Base-by-base conservation (phyloP, 2,329 filamentous ascomycete species). In the Claviceps sp. region DNA sequence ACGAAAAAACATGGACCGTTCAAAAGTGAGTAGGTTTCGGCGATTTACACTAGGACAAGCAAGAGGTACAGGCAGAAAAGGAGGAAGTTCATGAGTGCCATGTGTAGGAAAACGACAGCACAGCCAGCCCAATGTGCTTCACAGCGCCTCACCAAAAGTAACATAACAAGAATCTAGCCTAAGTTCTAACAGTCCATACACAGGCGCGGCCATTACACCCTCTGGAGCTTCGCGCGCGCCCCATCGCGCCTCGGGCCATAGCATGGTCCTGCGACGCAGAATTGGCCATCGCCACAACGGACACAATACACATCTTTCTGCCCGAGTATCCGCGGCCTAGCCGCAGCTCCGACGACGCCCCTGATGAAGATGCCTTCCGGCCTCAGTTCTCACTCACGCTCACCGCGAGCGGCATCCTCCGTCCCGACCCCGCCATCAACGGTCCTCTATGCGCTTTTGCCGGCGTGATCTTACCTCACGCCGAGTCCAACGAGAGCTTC, bases 251-350 rank as follows among this genome's bases (percentile, higher is more conserved):
- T 4, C 70, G 71, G 53, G 64, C 68, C 1, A 56, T 72, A 8
- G 60, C 73, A 38, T 81, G 77, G 74, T 81, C 78, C 22, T 73
- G 73, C 55, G 78, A 81, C 50, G 75, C 72, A 24, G 78, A 80
- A 58, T 67, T 81, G 5, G 78, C 77, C 37, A 69, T 80, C 37
- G 73, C 71, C 2, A 73, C 75, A n/a, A 75, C 78, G 55, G 78
- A 81, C 60, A 74, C 72, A 43, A 66, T 79, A 34, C 68, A 73
- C 57, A 62, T 79, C 47, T 77, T 72, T 53, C 60, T 78, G 5
- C 76, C 76, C 4, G 71, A 76, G 44, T 77, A 65, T 45, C 56
- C 62, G 2, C 60, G 58, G 46, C 54, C 51, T 7, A 42, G 45
- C 7, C 26, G 24, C 18, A 53, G 54, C 37, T 53, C 61, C 20